A percentile compares a stretch with the other conserved stretches of the same genome.
Evolutionary conservation across 1,284 basidiomycete species (phyloP).

Genomic region (Ceratobasidium sp.): DNA sequence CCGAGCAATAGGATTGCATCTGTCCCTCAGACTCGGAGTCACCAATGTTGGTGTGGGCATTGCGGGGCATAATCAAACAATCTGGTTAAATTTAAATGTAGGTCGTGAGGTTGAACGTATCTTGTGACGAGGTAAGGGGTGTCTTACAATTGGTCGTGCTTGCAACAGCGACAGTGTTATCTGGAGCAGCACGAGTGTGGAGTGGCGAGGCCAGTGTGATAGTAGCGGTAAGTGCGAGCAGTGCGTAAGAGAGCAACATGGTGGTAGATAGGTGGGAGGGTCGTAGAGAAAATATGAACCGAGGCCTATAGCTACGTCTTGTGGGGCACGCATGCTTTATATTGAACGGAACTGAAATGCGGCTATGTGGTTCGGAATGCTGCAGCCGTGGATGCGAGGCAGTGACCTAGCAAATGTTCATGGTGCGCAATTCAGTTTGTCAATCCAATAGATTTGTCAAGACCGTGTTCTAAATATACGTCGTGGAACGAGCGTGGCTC

Average conservation of each 20-base stretch:
- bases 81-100: not conserved
- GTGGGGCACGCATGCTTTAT: not conserved
- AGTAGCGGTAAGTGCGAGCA: conserved; percentile 5
- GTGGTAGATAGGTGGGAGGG: not conserved
- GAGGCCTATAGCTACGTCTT: not conserved
- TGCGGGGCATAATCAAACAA: conserved; percentile 46
- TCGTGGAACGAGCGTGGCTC: conserved; percentile 12
- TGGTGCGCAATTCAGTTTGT: not conserved
- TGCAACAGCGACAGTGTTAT: conserved; percentile 16
- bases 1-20: conserved; percentile 50
- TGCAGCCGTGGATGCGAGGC: not conserved
- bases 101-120: not conserved
- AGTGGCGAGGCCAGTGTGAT: conserved; percentile 23
- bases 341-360: not conserved
- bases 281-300: not conserved
- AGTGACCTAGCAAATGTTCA: not conserved
- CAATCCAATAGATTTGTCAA: not conserved
- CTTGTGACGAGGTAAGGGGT: not conserved
- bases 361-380: conserved; percentile 2
- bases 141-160: conserved; percentile 17
- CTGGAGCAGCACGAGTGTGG: conserved; percentile 23
- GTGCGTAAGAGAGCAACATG: conserved; percentile 24
- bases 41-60: conserved; percentile 48
- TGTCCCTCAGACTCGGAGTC: conserved; percentile 47
- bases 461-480: conserved; percentile 4